phyloP scores from a whole-genome alignment of 805 yeast genomes.

The Hanseniaspora meyeri region DNA sequence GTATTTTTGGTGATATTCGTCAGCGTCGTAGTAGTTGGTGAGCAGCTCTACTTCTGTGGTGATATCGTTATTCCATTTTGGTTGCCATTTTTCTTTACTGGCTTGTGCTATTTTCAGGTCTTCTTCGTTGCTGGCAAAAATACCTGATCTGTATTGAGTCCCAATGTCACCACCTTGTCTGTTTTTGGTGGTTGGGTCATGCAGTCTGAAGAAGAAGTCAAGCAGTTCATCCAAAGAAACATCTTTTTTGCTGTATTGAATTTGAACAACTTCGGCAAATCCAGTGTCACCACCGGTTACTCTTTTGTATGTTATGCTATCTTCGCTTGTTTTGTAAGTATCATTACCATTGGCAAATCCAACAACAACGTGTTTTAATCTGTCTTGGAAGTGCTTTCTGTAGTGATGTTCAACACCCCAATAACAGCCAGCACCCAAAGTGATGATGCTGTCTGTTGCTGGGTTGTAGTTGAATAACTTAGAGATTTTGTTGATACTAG shows the following conservation, averaged over 20 bases:
- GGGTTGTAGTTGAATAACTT: slow-evolving; percentile 32
- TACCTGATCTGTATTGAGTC: slow-evolving; percentile 78
- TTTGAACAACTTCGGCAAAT: slow-evolving; percentile 70
- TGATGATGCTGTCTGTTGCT: slow-evolving; percentile 40
- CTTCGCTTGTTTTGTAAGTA: slow-evolving; percentile 31
- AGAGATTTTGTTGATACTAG: slow-evolving; percentile 24
- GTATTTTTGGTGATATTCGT: slow-evolving; percentile 81
- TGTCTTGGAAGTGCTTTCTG: slow-evolving; percentile 51
- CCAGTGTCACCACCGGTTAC: slow-evolving; percentile 72
- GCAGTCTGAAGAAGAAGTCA: slow-evolving; percentile 80
- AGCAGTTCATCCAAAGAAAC: slow-evolving; percentile 49
- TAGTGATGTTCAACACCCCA: slow-evolving; percentile 86
- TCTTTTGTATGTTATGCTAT: slow-evolving; percentile 39
- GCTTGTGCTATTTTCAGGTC: slow-evolving; percentile 34
- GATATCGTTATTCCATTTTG: slow-evolving; percentile 56
- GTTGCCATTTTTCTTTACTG: slow-evolving; percentile 46
- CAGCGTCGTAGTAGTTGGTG: slow-evolving; percentile 77
- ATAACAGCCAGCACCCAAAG: slow-evolving; percentile 62
- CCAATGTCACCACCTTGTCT: slow-evolving; percentile 83
- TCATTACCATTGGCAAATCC: slow-evolving; percentile 79
- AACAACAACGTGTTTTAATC: slow-evolving; percentile 62
- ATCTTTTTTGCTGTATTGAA: slow-evolving; percentile 63
- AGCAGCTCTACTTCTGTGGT: slow-evolving; percentile 62
- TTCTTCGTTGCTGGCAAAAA: slow-evolving; percentile 48
- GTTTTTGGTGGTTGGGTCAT: slow-evolving; percentile 81